Evolutionary conservation across 768 basidiomycete species (phyloP).

Genomic region (Phaffia tasmanica): DNA sequence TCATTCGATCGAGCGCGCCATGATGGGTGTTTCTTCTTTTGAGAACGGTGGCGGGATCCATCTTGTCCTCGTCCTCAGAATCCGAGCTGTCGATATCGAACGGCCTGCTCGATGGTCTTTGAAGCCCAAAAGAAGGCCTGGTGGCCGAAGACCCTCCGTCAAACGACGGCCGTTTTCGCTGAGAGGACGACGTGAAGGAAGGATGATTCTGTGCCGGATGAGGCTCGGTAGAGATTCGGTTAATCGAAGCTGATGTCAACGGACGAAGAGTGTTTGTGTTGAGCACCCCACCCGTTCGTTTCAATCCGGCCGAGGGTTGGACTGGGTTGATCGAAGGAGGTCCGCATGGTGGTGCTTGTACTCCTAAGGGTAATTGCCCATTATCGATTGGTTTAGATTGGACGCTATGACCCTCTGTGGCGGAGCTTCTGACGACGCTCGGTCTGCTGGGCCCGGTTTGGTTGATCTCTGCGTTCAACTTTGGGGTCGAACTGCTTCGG

Average conservation of each 20-base stretch:
- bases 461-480: constrained; percentile 2
- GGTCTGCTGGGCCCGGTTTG: neutral
- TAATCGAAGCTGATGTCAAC: constrained; percentile 11
- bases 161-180: neutral
- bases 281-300: constrained; percentile 14
- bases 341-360: neutral
- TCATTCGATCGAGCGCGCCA: constrained; percentile 6
- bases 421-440: neutral
- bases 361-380: neutral
- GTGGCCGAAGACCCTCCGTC: constrained; percentile 8
- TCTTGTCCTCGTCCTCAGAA: constrained; percentile 1
- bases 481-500: constrained; percentile 11
- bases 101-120: neutral
- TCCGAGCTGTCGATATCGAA: constrained; percentile 8
- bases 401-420: constrained; percentile 3
- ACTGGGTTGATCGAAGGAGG: neutral
- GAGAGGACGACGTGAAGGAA: neutral
- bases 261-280: constrained; percentile 17
- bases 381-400: neutral
- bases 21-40: constrained; percentile 20
- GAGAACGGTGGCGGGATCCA: constrained; percentile 11
- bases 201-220: neutral
- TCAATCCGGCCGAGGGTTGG: neutral
- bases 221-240: neutral
- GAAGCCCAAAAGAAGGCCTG: constrained; percentile 2